Conservation (phyloP, 306 rosid species). For the Quercus robur region DNA sequence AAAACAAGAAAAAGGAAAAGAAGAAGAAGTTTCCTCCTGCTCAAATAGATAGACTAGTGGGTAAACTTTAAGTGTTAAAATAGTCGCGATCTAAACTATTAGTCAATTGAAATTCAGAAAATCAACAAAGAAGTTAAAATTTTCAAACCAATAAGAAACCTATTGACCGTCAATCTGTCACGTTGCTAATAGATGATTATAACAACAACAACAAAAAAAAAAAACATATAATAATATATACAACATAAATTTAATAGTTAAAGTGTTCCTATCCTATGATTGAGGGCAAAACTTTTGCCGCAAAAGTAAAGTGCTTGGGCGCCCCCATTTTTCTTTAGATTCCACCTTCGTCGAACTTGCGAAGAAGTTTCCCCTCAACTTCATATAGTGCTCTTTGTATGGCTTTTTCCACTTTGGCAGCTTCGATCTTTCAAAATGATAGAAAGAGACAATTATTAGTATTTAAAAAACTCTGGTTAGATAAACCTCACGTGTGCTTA, state of each 20-base stretch:
- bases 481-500: neutral
- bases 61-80: neutral
- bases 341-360: conserved; percentile 11
- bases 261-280: too few relatives aligned
- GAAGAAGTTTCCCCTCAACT: conserved; percentile 23
- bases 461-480: too few relatives aligned
- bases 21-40: too few relatives aligned
- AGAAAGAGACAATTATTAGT: neutral
- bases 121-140: neutral
- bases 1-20: too few relatives aligned
- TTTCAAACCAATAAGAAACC: neutral
- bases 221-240: neutral
- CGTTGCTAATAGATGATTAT: neutral
- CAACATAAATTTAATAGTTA: neutral
- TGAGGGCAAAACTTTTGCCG: too few relatives aligned
- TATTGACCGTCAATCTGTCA: neutral
- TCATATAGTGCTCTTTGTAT: conserved; percentile 19
- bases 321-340: neutral
- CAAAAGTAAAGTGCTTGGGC: neutral
- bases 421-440: conserved; percentile 11
- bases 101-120: conserved; percentile 11
- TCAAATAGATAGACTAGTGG: neutral
- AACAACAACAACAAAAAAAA: too few relatives aligned
- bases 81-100: neutral
- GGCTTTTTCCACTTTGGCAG: conserved; percentile 17